These are phyloP conservation scores for Pythium angustatum DNA, from an alignment of 352 stramenopile genomes.

Conservation along the genomic window DNA sequence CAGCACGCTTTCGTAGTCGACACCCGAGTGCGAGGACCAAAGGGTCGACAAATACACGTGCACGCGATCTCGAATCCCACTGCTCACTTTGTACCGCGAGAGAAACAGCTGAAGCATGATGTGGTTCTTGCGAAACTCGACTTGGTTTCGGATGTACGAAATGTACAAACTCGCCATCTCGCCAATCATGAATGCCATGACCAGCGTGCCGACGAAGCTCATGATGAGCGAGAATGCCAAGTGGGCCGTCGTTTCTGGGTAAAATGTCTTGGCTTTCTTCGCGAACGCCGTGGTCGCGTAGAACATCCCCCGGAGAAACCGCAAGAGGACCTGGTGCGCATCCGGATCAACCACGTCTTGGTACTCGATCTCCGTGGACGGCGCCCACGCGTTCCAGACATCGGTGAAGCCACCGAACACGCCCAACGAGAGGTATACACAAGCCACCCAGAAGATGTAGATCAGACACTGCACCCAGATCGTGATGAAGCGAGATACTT, in stretches of 20 bases:
- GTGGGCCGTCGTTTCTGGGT: slow-evolving; percentile 32
- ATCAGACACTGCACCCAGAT: slow-evolving; percentile 32
- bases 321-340: slow-evolving; percentile 18
- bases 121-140: slow-evolving; percentile 66
- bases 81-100: slow-evolving; percentile 45
- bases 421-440: slow-evolving; percentile 26
- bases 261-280: slow-evolving; percentile 47
- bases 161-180: slow-evolving; percentile 72
- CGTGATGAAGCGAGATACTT: slow-evolving; percentile 23
- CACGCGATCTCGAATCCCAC: slow-evolving; percentile 40
- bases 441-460: slow-evolving; percentile 32
- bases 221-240: slow-evolving; percentile 54
- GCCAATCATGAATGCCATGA: slow-evolving; percentile 73
- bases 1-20: slow-evolving; percentile 52
- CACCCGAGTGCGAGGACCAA: slow-evolving; percentile 45
- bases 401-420: slow-evolving; percentile 11
- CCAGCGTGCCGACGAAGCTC: slow-evolving; percentile 52
- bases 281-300: slow-evolving; percentile 61
- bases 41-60: slow-evolving; percentile 52
- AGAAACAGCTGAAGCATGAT: slow-evolving; percentile 57
- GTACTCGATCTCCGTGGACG: slow-evolving; percentile 16
- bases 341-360: slow-evolving; percentile 14
- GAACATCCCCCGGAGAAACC: slow-evolving; percentile 54
- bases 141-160: slow-evolving; percentile 61
- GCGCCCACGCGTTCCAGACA: slow-evolving; percentile 30